Conservation (phyloP, 2,329 filamentous ascomycete genomes). For the Exophiala sideris region DNA sequence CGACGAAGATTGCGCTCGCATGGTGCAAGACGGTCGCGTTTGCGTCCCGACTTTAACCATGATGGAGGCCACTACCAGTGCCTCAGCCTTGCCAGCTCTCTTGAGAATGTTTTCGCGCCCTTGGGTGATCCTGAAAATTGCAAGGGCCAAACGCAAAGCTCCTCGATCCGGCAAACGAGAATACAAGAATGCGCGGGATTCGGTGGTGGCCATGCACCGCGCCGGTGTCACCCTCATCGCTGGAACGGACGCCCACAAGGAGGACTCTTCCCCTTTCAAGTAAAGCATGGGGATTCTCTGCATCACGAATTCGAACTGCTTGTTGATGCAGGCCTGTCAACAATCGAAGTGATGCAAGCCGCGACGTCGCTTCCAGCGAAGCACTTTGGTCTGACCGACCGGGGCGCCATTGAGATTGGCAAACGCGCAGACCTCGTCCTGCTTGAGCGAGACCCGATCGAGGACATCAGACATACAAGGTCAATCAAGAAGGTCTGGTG, state of each 20-base stretch:
- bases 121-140: not conserved
- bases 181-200: not conserved
- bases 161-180: not conserved
- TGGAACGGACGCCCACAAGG: conserved; percentile 25
- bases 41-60: not conserved
- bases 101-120: not conserved
- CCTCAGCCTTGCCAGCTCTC: not conserved
- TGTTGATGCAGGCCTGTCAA: conserved; percentile 26
- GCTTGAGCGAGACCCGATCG: not conserved
- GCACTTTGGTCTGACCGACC: conserved; percentile 24
- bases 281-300: conserved; percentile 15
- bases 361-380: conserved; percentile 25
- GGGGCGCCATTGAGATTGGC: conserved; percentile 23
- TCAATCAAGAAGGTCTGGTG: conserved; percentile 8
- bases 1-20: conserved; percentile 1
- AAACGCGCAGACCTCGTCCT: conserved; percentile 7
- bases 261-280: not conserved
- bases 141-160: not conserved
- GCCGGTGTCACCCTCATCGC: conserved; percentile 26
- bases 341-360: conserved; percentile 24
- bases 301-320: conserved; percentile 27
- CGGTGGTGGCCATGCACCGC: conserved; percentile 15
- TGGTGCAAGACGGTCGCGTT: not conserved
- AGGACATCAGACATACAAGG: conserved; percentile 2
- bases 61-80: not conserved